Conservation (phyloP, 2,329 filamentous ascomycete genomes). For the Fusarium torulosum region DNA sequence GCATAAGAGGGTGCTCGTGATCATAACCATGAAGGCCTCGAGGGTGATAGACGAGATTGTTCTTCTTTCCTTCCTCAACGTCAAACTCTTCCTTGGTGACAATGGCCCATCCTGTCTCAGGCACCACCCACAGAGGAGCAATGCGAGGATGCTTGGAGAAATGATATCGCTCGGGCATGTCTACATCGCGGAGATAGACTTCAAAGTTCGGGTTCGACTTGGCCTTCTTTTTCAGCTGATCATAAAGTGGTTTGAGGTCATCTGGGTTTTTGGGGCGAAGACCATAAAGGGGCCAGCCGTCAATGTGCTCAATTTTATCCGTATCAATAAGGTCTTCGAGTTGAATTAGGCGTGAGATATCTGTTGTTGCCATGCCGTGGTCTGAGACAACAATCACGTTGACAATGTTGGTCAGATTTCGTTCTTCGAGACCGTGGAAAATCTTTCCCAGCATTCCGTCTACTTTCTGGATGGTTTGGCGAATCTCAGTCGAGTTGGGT, state of each 20-base stretch:
- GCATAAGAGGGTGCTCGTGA: conserved; percentile 93
- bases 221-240: conserved; percentile 67
- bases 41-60: conserved; percentile 79
- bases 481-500: conserved; percentile 94
- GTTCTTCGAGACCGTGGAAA: conserved; percentile 79
- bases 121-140: conserved; percentile 93
- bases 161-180: conserved; percentile 95
- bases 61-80: conserved; percentile 72
- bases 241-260: conserved; percentile 77
- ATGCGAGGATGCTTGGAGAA: conserved; percentile 91
- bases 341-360: conserved; percentile 82
- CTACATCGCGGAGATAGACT: conserved; percentile 84
- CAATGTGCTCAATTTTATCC: conserved; percentile 81
- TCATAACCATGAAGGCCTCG: conserved; percentile 94
- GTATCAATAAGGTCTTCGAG: conserved; percentile 90
- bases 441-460: conserved; percentile 85
- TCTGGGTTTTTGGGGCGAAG: conserved; percentile 80
- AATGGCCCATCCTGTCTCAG: conserved; percentile 92
- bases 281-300: conserved; percentile 95
- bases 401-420: conserved; percentile 89
- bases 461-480: conserved; percentile 79
- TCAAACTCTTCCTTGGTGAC: conserved; percentile 85
- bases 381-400: conserved; percentile 98
- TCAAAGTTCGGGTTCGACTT: conserved; percentile 78
- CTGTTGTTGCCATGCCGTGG: conserved; percentile 97